Base-by-base conservation (phyloP, 2,329 filamentous ascomycete genomes). In the Aureobasidium sp. region DNA sequence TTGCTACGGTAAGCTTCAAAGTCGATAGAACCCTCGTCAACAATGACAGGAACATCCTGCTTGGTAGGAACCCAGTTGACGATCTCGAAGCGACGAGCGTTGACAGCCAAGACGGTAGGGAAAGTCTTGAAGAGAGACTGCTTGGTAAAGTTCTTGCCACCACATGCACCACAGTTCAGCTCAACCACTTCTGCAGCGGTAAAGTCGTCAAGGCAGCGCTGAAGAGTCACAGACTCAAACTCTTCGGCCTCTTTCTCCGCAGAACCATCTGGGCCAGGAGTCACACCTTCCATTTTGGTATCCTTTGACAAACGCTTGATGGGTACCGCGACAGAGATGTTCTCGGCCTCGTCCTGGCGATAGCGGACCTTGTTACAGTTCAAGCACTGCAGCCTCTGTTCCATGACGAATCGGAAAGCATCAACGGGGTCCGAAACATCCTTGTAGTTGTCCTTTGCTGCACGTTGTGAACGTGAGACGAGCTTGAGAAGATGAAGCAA, bases 21-120 rank as follows among this genome's bases (percentile, higher is more conserved):
- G 21, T 85, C 76, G 64, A 97, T 87, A 0, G 87, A 78, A 50
- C 87, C 87, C 59, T 97, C 90, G 7, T 84, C 85, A 9, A 99
- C 89, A 64, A 97, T 83, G 39, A 99, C 90, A 0, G 95, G 94
- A 8, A 99, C 91, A 69, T 99, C 91, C 42, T 96, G 86, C 76
- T 99, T 99, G 60, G 93, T 91, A 1, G 94, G 94, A 1, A 97
- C 94, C 94, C 94, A 99, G 70, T 97, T 97, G 66, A 97, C 84
- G 14, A 97, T 79, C 58, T 91, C 87, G 80, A 97, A 97, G 66
- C 95, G 90, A 54, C 91, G 85, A 37, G 92, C 92, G 70, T 97
- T 99, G 64, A 99, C 84, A 3, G 88, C 88, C 36, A 99, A 80
- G 6, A 94, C 85, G 5, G 87, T 82, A 0, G 94, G 94, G 70